These are phyloP conservation scores for Leccinellum albellum DNA, from an alignment of 768 basidiomycete genomes.

Conservation along the genomic window DNA sequence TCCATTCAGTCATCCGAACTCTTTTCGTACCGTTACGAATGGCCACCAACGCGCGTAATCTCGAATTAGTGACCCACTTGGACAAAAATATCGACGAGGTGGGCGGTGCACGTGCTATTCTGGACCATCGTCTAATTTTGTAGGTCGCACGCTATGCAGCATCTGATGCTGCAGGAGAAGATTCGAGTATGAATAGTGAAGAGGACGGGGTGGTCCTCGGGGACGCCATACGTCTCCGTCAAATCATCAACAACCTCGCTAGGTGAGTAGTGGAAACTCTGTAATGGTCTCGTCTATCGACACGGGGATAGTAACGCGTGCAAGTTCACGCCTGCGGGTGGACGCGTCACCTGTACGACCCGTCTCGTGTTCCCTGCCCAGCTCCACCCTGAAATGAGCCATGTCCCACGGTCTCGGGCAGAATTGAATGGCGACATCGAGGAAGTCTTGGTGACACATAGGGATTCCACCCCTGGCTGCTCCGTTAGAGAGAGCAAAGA, in stretches of 20 bases:
- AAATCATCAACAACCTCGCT: constrained; percentile 81
- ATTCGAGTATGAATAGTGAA: constrained; percentile 21
- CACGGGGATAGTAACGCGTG: constrained; percentile 57
- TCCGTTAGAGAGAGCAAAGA: neutral
- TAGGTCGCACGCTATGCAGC: constrained; percentile 59
- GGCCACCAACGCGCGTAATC: constrained; percentile 61
- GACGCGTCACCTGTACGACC: constrained; percentile 64
- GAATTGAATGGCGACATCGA: constrained; percentile 18
- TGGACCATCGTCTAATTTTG: neutral
- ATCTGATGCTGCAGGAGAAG: constrained; percentile 57
- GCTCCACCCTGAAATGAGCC: constrained; percentile 11
- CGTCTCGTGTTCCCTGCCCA: constrained; percentile 43
- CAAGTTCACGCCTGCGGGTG: constrained; percentile 73
- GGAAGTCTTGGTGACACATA: constrained; percentile 25
- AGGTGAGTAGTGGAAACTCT: constrained; percentile 38
- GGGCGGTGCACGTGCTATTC: neutral
- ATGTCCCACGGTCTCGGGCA: neutral
- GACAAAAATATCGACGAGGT: constrained; percentile 67
- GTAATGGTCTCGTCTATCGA: neutral
- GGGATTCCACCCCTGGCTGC: constrained; percentile 25
- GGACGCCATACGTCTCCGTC: constrained; percentile 77
- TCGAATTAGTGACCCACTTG: constrained; percentile 65
- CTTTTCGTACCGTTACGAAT: constrained; percentile 66
- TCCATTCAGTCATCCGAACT: constrained; percentile 75
- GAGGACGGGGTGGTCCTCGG: constrained; percentile 73